Evolutionary conservation across 78 protist genomes (phyloP).

Genomic region (Thecamonas trahens): DNA sequence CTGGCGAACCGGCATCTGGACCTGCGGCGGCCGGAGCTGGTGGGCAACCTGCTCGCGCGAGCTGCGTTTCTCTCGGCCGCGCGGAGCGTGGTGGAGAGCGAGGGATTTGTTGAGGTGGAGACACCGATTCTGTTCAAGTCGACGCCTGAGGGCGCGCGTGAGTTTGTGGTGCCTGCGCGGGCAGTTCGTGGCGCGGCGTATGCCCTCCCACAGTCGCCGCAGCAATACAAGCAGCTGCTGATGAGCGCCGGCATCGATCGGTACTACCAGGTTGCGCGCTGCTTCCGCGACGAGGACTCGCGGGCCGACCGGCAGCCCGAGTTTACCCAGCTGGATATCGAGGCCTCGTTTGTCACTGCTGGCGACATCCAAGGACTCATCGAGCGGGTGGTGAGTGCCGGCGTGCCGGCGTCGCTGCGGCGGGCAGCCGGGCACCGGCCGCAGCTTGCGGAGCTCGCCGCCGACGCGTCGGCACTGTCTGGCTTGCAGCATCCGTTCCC

Average conservation of each 20-base stretch:
- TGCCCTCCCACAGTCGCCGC: constrained; percentile 74
- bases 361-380: background rate
- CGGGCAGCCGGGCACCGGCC: constrained; percentile 12
- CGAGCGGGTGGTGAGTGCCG: background rate
- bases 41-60: constrained; percentile 43
- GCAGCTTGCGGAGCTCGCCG: background rate
- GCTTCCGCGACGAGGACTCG: constrained; percentile 77
- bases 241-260: constrained; percentile 79
- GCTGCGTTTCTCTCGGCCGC: constrained; percentile 17
- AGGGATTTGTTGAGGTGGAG: constrained; percentile 68
- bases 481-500: constrained; percentile 8
- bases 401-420: background rate
- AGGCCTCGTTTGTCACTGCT: constrained; percentile 48
- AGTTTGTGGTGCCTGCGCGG: constrained; percentile 76
- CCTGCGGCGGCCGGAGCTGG: constrained; percentile 48
- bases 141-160: constrained; percentile 85
- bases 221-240: constrained; percentile 75
- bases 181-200: constrained; percentile 33
- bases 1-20: constrained; percentile 59
- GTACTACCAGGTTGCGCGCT: constrained; percentile 80
- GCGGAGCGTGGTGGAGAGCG: constrained; percentile 2
- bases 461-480: background rate
- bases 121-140: constrained; percentile 74
- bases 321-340: constrained; percentile 81
- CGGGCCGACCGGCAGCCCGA: constrained; percentile 87